A percentile compares a stretch with the other conserved stretches of the same genome.
phyloP scores from a whole-genome alignment of 1,139 yeast species.

The Arxiozyma bovina region DNA sequence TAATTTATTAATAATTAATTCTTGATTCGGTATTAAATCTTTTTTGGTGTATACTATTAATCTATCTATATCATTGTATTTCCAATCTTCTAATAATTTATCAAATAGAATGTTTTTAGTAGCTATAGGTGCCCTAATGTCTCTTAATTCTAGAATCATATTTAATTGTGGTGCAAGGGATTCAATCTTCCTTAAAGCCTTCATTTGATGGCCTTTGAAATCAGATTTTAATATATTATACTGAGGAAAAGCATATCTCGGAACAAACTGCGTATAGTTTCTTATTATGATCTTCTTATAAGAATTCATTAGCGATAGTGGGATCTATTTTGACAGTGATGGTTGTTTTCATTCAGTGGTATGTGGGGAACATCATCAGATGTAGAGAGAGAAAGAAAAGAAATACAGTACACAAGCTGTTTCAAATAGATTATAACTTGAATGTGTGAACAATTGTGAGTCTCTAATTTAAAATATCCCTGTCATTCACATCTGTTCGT shows the following conservation, averaged over 20 bases:
- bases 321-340: no score
- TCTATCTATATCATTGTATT: slow-evolving; percentile 30
- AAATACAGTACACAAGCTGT: no score
- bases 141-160: slow-evolving; percentile 73
- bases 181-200: slow-evolving; percentile 63
- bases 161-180: slow-evolving; percentile 75
- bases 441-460: no score
- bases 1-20: slow-evolving; percentile 13
- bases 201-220: slow-evolving; percentile 86
- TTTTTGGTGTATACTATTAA: slow-evolving; percentile 29
- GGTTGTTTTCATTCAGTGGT: no score
- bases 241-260: slow-evolving; percentile 48
- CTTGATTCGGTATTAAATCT: slow-evolving; percentile 16
- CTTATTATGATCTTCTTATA: neutral
- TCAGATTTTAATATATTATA: slow-evolving; percentile 65
- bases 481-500: no score
- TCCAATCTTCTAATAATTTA: slow-evolving; percentile 45
- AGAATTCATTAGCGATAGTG: neutral
- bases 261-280: slow-evolving; percentile 26
- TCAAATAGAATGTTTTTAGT: slow-evolving; percentile 79
- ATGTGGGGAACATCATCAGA: no score
- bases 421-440: no score
- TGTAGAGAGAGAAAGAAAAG: no score
- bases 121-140: slow-evolving; percentile 79
- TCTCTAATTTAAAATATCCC: no score